Evolutionary conservation across 2,329 filamentous ascomycete genomes (phyloP).

Genomic region (Colletotrichum zoysiae): DNA sequence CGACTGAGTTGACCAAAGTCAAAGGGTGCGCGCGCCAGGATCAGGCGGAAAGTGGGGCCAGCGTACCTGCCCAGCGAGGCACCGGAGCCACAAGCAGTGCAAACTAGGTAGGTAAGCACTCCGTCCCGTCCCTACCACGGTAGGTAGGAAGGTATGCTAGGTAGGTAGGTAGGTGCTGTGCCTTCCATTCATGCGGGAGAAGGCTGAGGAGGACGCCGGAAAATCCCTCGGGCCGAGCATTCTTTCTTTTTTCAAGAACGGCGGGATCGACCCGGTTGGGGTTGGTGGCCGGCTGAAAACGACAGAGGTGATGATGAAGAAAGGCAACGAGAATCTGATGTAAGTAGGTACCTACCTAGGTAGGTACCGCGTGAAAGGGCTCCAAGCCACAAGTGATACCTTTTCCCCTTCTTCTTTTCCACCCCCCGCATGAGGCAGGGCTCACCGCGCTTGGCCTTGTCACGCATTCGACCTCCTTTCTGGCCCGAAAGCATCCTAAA

Average conservation of each 20-base stretch:
- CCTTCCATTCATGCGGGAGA: slow-evolving; percentile 7
- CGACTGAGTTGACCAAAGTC: slow-evolving; percentile 38
- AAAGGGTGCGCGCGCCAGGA: slow-evolving; percentile 28
- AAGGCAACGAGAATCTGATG: not conserved
- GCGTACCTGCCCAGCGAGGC: slow-evolving; percentile 30
- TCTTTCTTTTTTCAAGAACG: not conserved
- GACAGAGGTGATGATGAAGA: not conserved
- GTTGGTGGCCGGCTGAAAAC: not conserved
- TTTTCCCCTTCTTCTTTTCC: too few relatives aligned
- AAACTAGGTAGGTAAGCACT: too few relatives aligned
- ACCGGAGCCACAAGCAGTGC: slow-evolving; percentile 11
- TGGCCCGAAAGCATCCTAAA: not conserved
- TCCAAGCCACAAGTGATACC: not conserved
- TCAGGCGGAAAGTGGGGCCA: slow-evolving; percentile 39
- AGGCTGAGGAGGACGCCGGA: slow-evolving; percentile 23
- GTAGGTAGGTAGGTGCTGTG: not conserved
- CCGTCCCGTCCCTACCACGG: too few relatives aligned
- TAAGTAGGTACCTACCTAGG: not conserved
- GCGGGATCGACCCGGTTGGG: not conserved
- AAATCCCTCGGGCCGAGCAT: slow-evolving; percentile 34
- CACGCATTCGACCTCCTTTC: not conserved
- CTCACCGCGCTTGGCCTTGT: not conserved
- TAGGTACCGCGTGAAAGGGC: not conserved
- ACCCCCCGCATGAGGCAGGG: too few relatives aligned
- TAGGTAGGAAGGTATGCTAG: too few relatives aligned